Evolutionary conservation across 208 protist species (phyloP).

Genomic region (Trypanosoma mega): DNA sequence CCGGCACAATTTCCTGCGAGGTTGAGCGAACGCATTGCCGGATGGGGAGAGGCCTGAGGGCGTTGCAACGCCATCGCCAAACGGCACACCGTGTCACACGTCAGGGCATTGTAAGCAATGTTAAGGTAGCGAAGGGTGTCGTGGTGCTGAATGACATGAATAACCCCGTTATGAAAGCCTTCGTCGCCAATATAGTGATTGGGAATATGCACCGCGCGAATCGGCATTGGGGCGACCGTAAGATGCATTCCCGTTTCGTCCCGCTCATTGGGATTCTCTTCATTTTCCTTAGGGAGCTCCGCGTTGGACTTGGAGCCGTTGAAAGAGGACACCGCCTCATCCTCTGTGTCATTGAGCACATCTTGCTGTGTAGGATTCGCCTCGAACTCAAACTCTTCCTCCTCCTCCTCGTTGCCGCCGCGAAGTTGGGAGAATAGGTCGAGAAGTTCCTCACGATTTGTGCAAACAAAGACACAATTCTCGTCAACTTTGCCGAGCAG

Average conservation of each 20-base stretch:
- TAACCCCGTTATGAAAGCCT: constrained; percentile 26
- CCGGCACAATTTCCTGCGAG: constrained; percentile 64
- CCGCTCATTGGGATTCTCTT: background rate
- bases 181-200: constrained; percentile 52
- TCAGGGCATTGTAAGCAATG: constrained; percentile 61
- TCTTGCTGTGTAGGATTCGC: no score
- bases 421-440: background rate
- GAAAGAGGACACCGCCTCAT: no score
- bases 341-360: no score
- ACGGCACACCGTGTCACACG: constrained; percentile 21
- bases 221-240: background rate
- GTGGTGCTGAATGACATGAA: constrained; percentile 35
- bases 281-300: no score
- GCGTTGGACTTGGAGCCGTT: no score
- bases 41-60: background rate
- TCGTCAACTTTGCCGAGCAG: constrained; percentile 21
- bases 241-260: background rate
- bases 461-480: constrained; percentile 29
- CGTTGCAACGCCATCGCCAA: constrained; percentile 2
- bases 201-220: constrained; percentile 33
- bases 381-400: background rate
- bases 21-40: constrained; percentile 34
- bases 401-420: background rate
- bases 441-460: constrained; percentile 30
- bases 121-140: constrained; percentile 38